Evolutionary conservation across 208 protist species (phyloP).

Genomic region (Plasmodiophora brassicae): DNA sequence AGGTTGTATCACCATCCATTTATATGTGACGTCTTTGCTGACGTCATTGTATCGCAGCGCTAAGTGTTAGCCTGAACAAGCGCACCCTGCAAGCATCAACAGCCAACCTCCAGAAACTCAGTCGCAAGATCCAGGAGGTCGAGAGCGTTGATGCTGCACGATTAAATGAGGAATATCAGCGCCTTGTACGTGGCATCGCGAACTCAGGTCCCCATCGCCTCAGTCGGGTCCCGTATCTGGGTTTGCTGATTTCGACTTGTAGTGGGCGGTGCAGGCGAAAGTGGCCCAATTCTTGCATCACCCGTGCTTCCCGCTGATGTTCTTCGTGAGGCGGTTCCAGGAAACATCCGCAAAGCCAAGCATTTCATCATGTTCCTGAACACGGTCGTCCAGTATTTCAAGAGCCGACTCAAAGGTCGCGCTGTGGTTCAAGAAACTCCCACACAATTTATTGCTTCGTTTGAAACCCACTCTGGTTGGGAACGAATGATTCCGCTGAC

Average conservation of each 20-base stretch:
- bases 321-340: conserved; percentile 85
- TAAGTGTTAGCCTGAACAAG: conserved; percentile 89
- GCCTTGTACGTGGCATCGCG: conserved; percentile 79
- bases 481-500: no score
- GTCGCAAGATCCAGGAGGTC: conserved; percentile 64
- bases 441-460: conserved; percentile 40
- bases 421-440: conserved; percentile 49
- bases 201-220: background rate
- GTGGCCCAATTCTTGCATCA: background rate
- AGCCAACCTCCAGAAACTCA: conserved; percentile 68
- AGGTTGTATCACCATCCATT: conserved; percentile 28
- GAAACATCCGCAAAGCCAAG: conserved; percentile 84
- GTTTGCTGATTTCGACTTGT: background rate
- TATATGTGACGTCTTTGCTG: background rate
- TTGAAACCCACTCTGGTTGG: conserved; percentile 6
- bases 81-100: conserved; percentile 71
- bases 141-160: conserved; percentile 76
- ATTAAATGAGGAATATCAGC: conserved; percentile 83
- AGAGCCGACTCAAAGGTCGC: conserved; percentile 53
- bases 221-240: background rate
- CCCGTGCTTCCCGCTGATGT: conserved; percentile 62
- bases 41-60: conserved; percentile 49
- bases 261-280: background rate
- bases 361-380: conserved; percentile 87
- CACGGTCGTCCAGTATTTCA: conserved; percentile 85